phyloP scores from a whole-genome alignment of 1,284 basidiomycete species.

The Pterulicium gracile region DNA sequence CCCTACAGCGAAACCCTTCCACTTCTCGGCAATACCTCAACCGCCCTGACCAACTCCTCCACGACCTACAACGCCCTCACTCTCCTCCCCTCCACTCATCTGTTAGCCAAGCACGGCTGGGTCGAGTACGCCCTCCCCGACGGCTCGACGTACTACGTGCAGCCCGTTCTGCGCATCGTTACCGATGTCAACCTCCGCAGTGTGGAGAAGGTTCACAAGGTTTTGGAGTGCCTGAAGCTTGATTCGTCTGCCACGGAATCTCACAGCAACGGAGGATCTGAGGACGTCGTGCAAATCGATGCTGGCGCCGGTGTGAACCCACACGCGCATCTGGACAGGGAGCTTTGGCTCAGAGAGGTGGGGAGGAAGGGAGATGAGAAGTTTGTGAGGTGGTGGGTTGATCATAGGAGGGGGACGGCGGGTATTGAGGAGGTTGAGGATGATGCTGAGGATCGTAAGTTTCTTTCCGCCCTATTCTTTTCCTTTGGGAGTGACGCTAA shows the following conservation, averaged over 20 bases:
- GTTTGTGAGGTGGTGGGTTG: slow-evolving; percentile 48
- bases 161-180: slow-evolving; percentile 42
- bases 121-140: slow-evolving; percentile 60
- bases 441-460: slow-evolving; percentile 40
- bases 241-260: slow-evolving; percentile 19
- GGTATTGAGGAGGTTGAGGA: slow-evolving; percentile 13
- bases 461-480: no score
- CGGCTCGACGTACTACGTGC: slow-evolving; percentile 52
- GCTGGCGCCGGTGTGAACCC: no score
- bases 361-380: slow-evolving; percentile 21
- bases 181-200: slow-evolving; percentile 57
- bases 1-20: slow-evolving; percentile 8
- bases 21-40: slow-evolving; percentile 3
- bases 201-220: slow-evolving; percentile 33
- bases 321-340: no score
- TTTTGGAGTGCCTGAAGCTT: slow-evolving; percentile 45
- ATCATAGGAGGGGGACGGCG: slow-evolving; percentile 43
- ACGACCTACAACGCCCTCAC: slow-evolving; percentile 8
- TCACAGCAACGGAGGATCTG: no score
- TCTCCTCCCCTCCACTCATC: slow-evolving; percentile 15
- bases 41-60: slow-evolving; percentile 4
- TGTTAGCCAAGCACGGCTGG: slow-evolving; percentile 36
- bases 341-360: no score
- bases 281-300: no score
- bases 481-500: neutral